phyloP scores from a whole-genome alignment of 2,329 filamentous ascomycete genomes.

The Hypoxylon sp. region DNA sequence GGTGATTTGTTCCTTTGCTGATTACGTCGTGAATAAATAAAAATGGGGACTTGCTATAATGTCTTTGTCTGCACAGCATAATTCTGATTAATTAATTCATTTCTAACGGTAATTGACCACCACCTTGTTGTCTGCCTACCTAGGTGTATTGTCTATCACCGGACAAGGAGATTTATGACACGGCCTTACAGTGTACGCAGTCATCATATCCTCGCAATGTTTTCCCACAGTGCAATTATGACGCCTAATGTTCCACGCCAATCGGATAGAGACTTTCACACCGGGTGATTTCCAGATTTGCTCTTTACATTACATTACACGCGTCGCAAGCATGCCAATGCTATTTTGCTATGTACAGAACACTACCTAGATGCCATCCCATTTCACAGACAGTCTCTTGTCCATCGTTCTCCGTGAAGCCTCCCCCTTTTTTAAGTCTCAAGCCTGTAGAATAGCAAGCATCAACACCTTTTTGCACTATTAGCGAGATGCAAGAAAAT shows the following conservation, averaged over 20 bases:
- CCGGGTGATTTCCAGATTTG: conserved; percentile 21
- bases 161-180: background rate
- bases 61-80: background rate
- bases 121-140: background rate
- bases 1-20: conserved; percentile 5
- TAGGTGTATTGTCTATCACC: background rate
- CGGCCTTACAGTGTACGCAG: background rate
- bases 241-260: conserved; percentile 1
- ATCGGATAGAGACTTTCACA: conserved; percentile 13
- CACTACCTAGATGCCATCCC: conserved; percentile 27
- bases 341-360: conserved; percentile 43
- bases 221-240: background rate
- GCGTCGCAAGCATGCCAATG: conserved; percentile 29
- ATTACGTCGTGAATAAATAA: conserved; percentile 1
- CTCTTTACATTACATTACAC: conserved; percentile 25
- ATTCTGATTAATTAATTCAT: background rate
- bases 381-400: conserved; percentile 42
- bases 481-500: conserved; percentile 36
- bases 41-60: conserved; percentile 1
- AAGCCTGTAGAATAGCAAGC: conserved; percentile 32
- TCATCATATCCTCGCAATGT: background rate
- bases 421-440: conserved; percentile 27
- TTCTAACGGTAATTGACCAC: background rate
- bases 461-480: conserved; percentile 28
- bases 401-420: conserved; percentile 23